Percentiles rank a stretch among this genome's conserved stretches.
Conservation (phyloP, 352 stramenopile genomes). For the Globisporangium cylindrosporum region DNA sequence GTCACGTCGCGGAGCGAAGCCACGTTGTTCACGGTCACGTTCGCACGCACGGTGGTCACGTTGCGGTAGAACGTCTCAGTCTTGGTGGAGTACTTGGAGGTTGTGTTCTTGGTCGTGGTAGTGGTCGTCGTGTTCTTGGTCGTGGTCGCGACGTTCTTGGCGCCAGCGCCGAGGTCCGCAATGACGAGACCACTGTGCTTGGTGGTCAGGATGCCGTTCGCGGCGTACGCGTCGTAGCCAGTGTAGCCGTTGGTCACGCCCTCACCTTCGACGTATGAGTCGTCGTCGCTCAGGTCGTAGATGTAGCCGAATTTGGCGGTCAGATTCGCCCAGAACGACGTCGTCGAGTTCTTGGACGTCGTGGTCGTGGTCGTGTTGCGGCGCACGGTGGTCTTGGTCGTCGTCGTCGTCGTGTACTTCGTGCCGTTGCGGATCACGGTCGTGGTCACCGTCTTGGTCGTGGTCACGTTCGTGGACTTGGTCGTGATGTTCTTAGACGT, state of each 20-base stretch:
- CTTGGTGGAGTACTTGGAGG: slow-evolving; percentile 20
- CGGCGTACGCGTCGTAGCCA: slow-evolving; percentile 38
- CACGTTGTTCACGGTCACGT: slow-evolving; percentile 40
- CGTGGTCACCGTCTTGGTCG: slow-evolving; percentile 40
- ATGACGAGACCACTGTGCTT: slow-evolving; percentile 52
- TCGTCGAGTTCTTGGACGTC: slow-evolving; percentile 20
- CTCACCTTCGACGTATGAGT: slow-evolving; percentile 32
- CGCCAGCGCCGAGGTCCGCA: slow-evolving; percentile 27
- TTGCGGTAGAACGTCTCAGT: slow-evolving; percentile 35
- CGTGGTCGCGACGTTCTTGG: background rate
- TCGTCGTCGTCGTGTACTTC: slow-evolving; percentile 51
- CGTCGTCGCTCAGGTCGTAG: slow-evolving; percentile 42
- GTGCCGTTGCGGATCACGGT: slow-evolving; percentile 50
- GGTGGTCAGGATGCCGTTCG: slow-evolving; percentile 38
- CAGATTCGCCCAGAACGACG: slow-evolving; percentile 35
- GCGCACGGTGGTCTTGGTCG: slow-evolving; percentile 34
- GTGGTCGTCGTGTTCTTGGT: slow-evolving; percentile 20
- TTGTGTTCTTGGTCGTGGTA: slow-evolving; percentile 23
- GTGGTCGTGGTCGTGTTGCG: slow-evolving; percentile 35
- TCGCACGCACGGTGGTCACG: slow-evolving; percentile 32
- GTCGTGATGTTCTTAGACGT: slow-evolving; percentile 38
- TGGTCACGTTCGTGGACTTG: slow-evolving; percentile 41
- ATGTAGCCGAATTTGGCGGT: slow-evolving; percentile 37
- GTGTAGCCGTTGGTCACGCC: slow-evolving; percentile 46
- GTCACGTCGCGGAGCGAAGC: slow-evolving; percentile 35